Evolutionary conservation across 805 yeast genomes (phyloP), one percentile per base, ranked within the genome.

Genomic region (Wickerhamomyces bovis): DNA sequence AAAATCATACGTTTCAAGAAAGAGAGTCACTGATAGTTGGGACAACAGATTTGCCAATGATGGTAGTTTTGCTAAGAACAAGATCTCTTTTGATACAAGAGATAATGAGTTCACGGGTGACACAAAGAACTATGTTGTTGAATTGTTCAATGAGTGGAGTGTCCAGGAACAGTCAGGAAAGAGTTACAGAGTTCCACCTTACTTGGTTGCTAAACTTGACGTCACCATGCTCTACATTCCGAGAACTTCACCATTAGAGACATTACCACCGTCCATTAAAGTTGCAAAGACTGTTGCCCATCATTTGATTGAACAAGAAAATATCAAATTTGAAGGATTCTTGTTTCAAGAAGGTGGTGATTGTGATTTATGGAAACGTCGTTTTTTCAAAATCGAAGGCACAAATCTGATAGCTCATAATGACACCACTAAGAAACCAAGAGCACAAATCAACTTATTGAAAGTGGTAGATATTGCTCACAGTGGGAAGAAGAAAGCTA

Each of bases 291-390:
- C 65, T 12, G 70, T 76, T 52, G 61, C 75, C 10, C 48, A 62
- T 6, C 69, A 75, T 53, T 61, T 67, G 20, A 57, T 58, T 16
- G 60, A 59, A 30, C 74, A 71, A 44, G 58, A 68, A 52, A 42
- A 53, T 6, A 55, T 70, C 18, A 46, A 43, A 2, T 68, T 69
- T 57, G 83, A 85, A 60, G 97, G 97, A 0, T 82, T 70, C 57
- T 68, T 92, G 67, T 79, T 80, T 56, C 98, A 90, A 66, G 88
- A 84, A 58, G 98, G 98, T 18, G 97, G 97, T 10, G 98, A 90
- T 67, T 77, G 94, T 54, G 77, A 73, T 15, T 42, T 58, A 28
- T 79, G 90, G 81, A 78, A 85, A 54, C 77, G 85, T 53, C 73
- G 97, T 47, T 87, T 66, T 66, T 89, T 83, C 68, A 81, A 77